phyloP scores from a whole-genome alignment of 306 rosid species.

The Psophocarpus tetragonolobus region DNA sequence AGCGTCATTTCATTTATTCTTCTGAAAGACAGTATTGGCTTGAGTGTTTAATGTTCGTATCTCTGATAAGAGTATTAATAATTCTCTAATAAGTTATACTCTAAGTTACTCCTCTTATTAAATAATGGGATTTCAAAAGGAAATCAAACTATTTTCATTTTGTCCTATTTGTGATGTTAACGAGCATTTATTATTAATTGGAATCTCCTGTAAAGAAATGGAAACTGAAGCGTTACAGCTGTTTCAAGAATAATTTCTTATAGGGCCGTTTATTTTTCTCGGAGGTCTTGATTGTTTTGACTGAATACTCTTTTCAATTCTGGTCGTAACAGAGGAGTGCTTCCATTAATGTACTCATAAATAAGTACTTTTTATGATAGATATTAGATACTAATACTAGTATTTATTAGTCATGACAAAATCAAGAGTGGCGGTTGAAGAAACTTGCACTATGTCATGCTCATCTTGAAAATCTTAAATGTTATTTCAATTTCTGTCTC shows the following conservation, averaged over 20 bases:
- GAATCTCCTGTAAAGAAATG: not conserved
- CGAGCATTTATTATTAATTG: not conserved
- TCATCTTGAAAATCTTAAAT: no score
- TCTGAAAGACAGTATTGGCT: not conserved
- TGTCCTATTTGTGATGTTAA: not conserved
- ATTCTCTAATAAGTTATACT: not conserved
- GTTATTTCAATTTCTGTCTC: no score
- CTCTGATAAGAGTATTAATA: not conserved
- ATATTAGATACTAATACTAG: not conserved
- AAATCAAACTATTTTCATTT: not conserved
- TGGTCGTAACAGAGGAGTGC: conserved; percentile 16
- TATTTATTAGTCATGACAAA: not conserved
- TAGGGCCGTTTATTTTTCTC: not conserved
- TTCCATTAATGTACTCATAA: not conserved
- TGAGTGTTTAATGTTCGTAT: not conserved
- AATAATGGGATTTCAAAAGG: not conserved
- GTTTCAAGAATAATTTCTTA: conserved; percentile 19
- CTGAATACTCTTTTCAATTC: not conserved
- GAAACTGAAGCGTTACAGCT: conserved; percentile 9
- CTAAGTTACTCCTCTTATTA: not conserved
- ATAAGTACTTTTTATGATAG: not conserved
- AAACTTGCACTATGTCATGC: conserved; percentile 11
- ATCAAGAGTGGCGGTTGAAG: not conserved
- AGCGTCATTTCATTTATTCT: not conserved
- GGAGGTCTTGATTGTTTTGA: conserved; percentile 1